phyloP scores from a whole-genome alignment of 164 flowering plant genomes.

The Brasenia schreberi region DNA sequence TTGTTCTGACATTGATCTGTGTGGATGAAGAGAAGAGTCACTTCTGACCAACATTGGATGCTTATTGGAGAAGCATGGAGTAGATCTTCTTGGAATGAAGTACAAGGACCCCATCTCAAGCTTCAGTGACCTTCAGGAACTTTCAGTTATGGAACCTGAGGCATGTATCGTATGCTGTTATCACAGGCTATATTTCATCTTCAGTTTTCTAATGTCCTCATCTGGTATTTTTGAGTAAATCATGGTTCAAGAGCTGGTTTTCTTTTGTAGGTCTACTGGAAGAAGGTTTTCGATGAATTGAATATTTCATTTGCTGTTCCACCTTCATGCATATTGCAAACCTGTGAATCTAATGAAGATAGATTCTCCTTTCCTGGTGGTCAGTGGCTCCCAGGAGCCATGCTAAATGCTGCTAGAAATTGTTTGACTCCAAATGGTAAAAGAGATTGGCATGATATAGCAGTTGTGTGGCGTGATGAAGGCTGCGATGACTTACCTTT shows the following conservation, averaged over 20 bases:
- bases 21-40: conserved; percentile 32
- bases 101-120: conserved; percentile 75
- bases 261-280: conserved; percentile 63
- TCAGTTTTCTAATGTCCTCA: no score
- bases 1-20: conserved; percentile 1
- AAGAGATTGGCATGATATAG: conserved; percentile 37
- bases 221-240: no score
- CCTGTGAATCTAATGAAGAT: conserved; percentile 18
- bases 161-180: conserved; percentile 15
- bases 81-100: conserved; percentile 44
- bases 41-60: conserved; percentile 53
- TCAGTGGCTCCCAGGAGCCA: conserved; percentile 84
- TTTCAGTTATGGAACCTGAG: conserved; percentile 81
- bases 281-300: conserved; percentile 53
- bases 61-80: conserved; percentile 54
- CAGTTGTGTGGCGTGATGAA: conserved; percentile 76
- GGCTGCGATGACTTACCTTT: conserved; percentile 52
- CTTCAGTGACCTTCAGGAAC: conserved; percentile 70
- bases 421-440: conserved; percentile 46
- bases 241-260: neutral
- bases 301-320: conserved; percentile 47
- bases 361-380: conserved; percentile 52
- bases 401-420: conserved; percentile 57
- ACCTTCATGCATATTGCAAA: conserved; percentile 55
- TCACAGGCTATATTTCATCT: no score